Evolutionary conservation across 441 rosid species (phyloP), one percentile per base, ranked within the genome.

Genomic region (Aquilaria agallochum): DNA sequence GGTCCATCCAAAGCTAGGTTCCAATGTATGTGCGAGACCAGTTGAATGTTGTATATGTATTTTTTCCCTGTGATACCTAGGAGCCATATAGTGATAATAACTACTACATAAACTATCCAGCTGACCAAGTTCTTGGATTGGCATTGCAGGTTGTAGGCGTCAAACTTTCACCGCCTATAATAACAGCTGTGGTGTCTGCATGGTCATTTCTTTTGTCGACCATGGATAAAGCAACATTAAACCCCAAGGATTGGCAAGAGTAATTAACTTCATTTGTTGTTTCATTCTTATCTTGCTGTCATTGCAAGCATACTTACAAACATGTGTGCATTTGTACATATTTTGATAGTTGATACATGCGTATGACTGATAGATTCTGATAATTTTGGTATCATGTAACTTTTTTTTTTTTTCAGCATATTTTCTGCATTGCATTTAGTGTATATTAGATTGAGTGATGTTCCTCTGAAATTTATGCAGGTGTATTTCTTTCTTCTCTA

Each of bases 171-270:
- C 64, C 85, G 12, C 74, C 77, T 60, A 73, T 86, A 34, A 77
- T 85, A 79, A 58, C 88, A 49, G 80, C 97, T 31, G 82, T 82
- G 75, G 94, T 92, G 63, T 88, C 97, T 75, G 80, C 98, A 48
- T 95, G 98, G 99, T 78, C 97, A 50, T 87, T 90, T 80, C 92
- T 95, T 63, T 82, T 92, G 59, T 85, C 98, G 64, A 78, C 93
- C 40, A 58, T 87, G 77, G 78, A 83, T 52, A 80, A 72, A 46
- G 74, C 83, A 80, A 72, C 67, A 1, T 79, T 88, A 48, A 80
- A 83, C 68, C 78, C 92, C 60, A 92, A 88, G 81, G 63, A 78
- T 60, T 85, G 92, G 93, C 97, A 71, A 74, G 89, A 87, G 99
- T 92, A 66, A 82, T 92, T 69, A 36, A 54, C 62, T 13, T 50